These are phyloP conservation scores for Quercus variabilis DNA, from an alignment of 306 rosid genomes.

Conservation along the genomic window DNA sequence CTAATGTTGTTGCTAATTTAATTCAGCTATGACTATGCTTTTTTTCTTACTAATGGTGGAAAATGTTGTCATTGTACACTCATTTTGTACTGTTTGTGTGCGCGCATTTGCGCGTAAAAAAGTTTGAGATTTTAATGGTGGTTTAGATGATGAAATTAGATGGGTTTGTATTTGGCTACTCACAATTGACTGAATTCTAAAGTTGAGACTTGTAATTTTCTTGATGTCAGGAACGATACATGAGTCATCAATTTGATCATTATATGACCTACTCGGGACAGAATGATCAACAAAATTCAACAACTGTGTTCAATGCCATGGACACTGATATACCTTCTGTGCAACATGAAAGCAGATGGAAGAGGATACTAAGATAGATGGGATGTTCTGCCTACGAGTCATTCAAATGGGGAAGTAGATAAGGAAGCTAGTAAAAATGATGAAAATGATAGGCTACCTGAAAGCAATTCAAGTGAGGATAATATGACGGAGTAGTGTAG, in stretches of 20 bases:
- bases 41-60: not conserved
- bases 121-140: no score
- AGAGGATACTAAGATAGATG: not conserved
- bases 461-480: not conserved
- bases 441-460: not conserved
- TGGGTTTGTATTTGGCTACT: not conserved
- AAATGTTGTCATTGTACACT: no score
- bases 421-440: not conserved
- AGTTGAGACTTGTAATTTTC: not conserved
- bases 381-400: not conserved
- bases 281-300: not conserved
- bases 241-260: no score
- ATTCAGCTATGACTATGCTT: not conserved
- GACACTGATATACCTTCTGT: not conserved
- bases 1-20: not conserved
- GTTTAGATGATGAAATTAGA: no score
- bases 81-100: no score
- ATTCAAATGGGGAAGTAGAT: not conserved
- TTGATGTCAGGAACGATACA: not conserved
- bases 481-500: not conserved
- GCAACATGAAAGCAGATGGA: not conserved
- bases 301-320: not conserved
- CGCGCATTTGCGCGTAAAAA: no score
- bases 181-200: not conserved
- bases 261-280: not conserved